These are phyloP conservation scores for Baeospora myosura DNA, from an alignment of 1,284 basidiomycete species.

Conservation along the genomic window DNA sequence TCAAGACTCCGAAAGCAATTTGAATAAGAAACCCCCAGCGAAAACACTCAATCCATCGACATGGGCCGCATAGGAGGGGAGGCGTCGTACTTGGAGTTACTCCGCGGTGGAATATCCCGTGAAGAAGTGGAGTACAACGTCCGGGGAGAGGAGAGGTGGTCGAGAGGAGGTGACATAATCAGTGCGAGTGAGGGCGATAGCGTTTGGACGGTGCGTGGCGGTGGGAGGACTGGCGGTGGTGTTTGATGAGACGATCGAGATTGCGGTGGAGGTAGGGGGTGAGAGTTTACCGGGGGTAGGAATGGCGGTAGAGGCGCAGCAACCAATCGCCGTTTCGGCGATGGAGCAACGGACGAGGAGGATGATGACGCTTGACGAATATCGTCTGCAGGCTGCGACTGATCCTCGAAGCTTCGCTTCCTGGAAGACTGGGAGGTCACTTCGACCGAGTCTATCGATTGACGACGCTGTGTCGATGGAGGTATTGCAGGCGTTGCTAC, in stretches of 20 bases:
- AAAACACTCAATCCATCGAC: not conserved
- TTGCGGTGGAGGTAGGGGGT: not conserved
- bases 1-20: too few species aligned
- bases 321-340: not conserved
- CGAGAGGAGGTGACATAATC: constrained; percentile 30
- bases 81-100: not conserved
- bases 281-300: constrained; percentile 1
- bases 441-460: constrained; percentile 18
- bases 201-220: constrained; percentile 34
- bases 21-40: too few species aligned
- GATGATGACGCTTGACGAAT: not conserved
- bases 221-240: constrained; percentile 24
- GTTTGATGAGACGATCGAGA: constrained; percentile 3
- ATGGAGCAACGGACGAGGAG: not conserved
- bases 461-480: constrained; percentile 31
- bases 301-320: constrained; percentile 8
- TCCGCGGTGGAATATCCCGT: not conserved
- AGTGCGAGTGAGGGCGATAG: constrained; percentile 34
- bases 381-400: not conserved
- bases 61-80: not conserved
- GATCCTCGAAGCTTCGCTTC: constrained; percentile 18
- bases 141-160: not conserved
- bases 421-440: constrained; percentile 16
- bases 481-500: constrained; percentile 35
- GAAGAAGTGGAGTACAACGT: not conserved